Conservation (phyloP, 352 stramenopile species). For the Blastocystis sp. region DNA sequence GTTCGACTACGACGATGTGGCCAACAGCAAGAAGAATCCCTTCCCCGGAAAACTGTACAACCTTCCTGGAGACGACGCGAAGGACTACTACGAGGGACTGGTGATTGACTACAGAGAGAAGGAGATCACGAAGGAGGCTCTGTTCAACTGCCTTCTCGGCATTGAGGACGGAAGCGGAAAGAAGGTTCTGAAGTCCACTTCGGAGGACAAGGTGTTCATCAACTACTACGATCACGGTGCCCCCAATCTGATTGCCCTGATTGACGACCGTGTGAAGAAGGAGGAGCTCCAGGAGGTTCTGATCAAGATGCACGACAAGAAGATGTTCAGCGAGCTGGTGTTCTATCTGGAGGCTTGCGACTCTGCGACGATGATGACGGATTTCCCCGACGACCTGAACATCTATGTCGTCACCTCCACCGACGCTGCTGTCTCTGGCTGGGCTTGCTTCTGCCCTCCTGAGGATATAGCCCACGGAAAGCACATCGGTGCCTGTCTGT, state of each 20-base stretch:
- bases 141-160: neutral
- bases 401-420: conserved; percentile 47
- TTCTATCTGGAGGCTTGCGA: conserved; percentile 53
- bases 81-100: conserved; percentile 16
- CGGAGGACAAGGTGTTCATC: conserved; percentile 29
- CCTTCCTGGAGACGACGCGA: conserved; percentile 1
- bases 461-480: conserved; percentile 16
- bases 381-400: conserved; percentile 3
- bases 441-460: conserved; percentile 19
- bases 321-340: conserved; percentile 43
- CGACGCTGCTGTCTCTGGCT: neutral
- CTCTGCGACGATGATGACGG: conserved; percentile 8
- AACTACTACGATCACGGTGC: conserved; percentile 43
- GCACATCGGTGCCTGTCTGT: conserved; percentile 25
- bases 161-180: neutral
- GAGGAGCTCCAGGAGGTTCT: neutral
- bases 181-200: conserved; percentile 37
- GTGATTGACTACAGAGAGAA: conserved; percentile 32
- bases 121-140: neutral
- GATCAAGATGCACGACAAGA: conserved; percentile 14
- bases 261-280: neutral
- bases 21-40: neutral
- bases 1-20: neutral
- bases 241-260: conserved; percentile 7
- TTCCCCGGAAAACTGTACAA: conserved; percentile 43